Evolutionary conservation across 2,329 filamentous ascomycete species (phyloP), one percentile per base, ranked within the genome.

Genomic region (Aspergillus aculeatinus): DNA sequence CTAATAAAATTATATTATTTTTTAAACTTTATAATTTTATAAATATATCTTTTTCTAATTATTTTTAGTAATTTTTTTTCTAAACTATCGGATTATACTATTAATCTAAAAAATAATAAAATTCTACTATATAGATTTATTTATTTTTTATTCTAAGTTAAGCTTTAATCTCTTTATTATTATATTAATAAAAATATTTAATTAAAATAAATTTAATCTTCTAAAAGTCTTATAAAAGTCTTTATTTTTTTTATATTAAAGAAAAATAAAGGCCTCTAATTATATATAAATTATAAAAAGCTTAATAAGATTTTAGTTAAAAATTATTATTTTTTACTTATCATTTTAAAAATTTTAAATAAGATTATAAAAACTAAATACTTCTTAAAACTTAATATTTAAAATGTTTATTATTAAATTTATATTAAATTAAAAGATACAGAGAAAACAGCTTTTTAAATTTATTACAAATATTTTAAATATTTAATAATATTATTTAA

Each of bases 171-270:
- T n/a, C 5, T 55, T 29, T 48, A 55, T 19, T 7, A 48, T 31
- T 55, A 55, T 55, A 55, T 55, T 55, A 48, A 55, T 27, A 35
- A 39, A 39, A 55, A 55, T 27, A 0, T 55, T n/a, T 29, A 55
- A 48, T 19, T 48, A 48, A 14, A 48, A 1, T 47, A 47, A 31
- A 31, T 55, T 48, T 55, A 55, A 48, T 55, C 4, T 55, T 55
- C 35, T n/a, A 52, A 52, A 19, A 52, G 25, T 12, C 3, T 6
- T 52, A 31, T 12, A 19, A 6, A 39, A 14, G 16, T n/a, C 1
- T 2, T 19, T 39, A 53, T 53, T 53, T 53, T 44, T 21, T 53
- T 53, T 35, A 53, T 35, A 39, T 21, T 53, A 19, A 53, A 35
- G n/a, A 53, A 44, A 53, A 53, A 44, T 53, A 53, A 53, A 19